These are phyloP conservation scores for Debaryomyces udenii DNA, from an alignment of 1,139 yeast species.

Conservation along the genomic window DNA sequence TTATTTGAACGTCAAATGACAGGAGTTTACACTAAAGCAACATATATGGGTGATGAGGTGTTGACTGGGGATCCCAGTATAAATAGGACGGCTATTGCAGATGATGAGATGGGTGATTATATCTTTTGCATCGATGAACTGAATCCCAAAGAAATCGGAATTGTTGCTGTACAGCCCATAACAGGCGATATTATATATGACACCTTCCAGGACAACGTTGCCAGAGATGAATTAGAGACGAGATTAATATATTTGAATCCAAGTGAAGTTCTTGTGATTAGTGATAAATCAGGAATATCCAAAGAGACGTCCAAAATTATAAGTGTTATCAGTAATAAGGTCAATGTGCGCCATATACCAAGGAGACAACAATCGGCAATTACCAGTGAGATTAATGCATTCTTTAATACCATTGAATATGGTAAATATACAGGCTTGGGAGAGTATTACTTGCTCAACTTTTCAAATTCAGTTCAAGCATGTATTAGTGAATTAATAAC, in stretches of 20 bases:
- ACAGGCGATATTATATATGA: slow-evolving; percentile 83
- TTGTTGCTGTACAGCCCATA: slow-evolving; percentile 73
- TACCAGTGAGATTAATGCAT: slow-evolving; percentile 20
- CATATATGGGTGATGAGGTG: slow-evolving; percentile 70
- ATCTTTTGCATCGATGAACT: slow-evolving; percentile 32
- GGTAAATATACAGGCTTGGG: slow-evolving; percentile 20
- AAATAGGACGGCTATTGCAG: slow-evolving; percentile 16
- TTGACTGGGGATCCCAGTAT: slow-evolving; percentile 18
- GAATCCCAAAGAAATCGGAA: slow-evolving; percentile 27
- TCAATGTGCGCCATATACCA: slow-evolving; percentile 16
- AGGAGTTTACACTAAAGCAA: slow-evolving; percentile 79
- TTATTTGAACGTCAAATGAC: slow-evolving; percentile 72
- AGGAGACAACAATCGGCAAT: slow-evolving; percentile 9
- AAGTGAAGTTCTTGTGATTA: slow-evolving; percentile 62
- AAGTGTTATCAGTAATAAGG: slow-evolving; percentile 20
- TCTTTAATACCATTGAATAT: slow-evolving; percentile 18
- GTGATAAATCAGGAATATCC: slow-evolving; percentile 29
- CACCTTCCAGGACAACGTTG: slow-evolving; percentile 56
- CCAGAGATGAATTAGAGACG: slow-evolving; percentile 68
- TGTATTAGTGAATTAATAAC: slow-evolving; percentile 53
- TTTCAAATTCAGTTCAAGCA: slow-evolving; percentile 28
- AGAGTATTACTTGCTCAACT: slow-evolving; percentile 30
- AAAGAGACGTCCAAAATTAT: slow-evolving; percentile 29
- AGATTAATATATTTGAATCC: slow-evolving; percentile 75
- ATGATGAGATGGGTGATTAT: slow-evolving; percentile 30